These are phyloP conservation scores for Backusella australiensis DNA, from an alignment of 192 early-diverging fungal genomes.

Conservation along the genomic window DNA sequence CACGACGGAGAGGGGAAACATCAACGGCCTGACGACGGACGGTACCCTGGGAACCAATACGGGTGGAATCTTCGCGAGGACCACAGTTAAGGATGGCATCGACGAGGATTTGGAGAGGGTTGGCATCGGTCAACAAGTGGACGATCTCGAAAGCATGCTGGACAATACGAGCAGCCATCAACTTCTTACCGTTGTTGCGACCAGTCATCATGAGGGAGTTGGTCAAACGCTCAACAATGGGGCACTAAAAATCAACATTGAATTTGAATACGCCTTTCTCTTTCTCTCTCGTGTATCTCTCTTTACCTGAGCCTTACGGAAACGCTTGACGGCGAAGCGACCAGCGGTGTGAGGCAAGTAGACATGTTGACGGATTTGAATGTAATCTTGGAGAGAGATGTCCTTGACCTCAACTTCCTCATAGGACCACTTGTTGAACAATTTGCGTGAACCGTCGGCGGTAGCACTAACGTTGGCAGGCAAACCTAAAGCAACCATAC, in stretches of 20 bases:
- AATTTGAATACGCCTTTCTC: slow-evolving; percentile 1
- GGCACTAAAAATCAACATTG: slow-evolving; percentile 61
- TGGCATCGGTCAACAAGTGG: slow-evolving; percentile 96
- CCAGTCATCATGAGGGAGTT: slow-evolving; percentile 99
- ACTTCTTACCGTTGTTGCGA: slow-evolving; percentile 99
- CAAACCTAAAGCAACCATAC: slow-evolving; percentile 54
- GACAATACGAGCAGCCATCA: slow-evolving; percentile 98
- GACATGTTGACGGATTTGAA: slow-evolving; percentile 87
- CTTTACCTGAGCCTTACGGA: slow-evolving; percentile 92
- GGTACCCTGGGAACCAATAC: slow-evolving; percentile 97
- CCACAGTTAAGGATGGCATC: slow-evolving; percentile 99
- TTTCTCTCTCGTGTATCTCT: neutral
- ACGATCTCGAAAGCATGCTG: slow-evolving; percentile 99
- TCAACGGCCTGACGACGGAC: slow-evolving; percentile 99
- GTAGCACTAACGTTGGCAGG: slow-evolving; percentile 54
- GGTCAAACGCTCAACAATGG: slow-evolving; percentile 97
- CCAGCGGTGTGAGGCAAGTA: slow-evolving; percentile 99
- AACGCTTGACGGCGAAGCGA: slow-evolving; percentile 94
- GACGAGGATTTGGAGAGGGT: slow-evolving; percentile 98
- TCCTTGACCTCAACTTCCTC: slow-evolving; percentile 91
- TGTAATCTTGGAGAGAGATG: slow-evolving; percentile 86
- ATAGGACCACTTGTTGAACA: slow-evolving; percentile 90
- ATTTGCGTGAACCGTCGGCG: slow-evolving; percentile 51
- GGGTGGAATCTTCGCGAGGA: slow-evolving; percentile 99
- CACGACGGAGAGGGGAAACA: slow-evolving; percentile 96